Evolutionary conservation across 176 grass and related monocot genomes (phyloP), one percentile per base, ranked within the genome.

Genomic region (barley (Hordeum vulgare)): DNA sequence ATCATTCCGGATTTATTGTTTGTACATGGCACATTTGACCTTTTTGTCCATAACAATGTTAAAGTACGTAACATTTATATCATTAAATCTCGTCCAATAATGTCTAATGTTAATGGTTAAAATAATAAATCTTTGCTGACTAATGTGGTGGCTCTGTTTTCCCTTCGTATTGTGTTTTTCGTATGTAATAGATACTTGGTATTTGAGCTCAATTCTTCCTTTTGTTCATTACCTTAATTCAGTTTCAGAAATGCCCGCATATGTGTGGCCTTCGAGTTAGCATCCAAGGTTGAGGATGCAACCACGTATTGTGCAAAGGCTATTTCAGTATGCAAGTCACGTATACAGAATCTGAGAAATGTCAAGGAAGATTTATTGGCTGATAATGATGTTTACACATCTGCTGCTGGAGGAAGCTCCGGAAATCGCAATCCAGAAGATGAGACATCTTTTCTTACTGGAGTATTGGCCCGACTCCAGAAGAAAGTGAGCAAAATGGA

Each of bases 251-350:
- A 98, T 75, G 91, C 93, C 72, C 85, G 92, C 75, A 86, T 95
- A 84, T 88, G 90, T 89, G 89, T 95, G 76, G 92, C 91, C 23
- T 67, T 88, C 9, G 93, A 95, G 76, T 44, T 92, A 79, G 89
- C 44, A 0, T 88, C 61, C 25, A 95, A 85, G 64, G 82, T 85
- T 82, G 66, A 44, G 42, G 96, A 98, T 65, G 92, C 96, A 2
- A 84, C 93, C 25, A 81, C 96, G 26, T 95, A 98, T 68, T 95
- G 96, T 63, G 80, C 71, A 76, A 95, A 88, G 78, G 93, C 93
- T 26, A 85, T 95, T 35, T 90, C 89, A 24, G 59, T 88, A 36
- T 92, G 96, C 67, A 95, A 98, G 84, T 95, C 96, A 70, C 89
- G 80, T 28, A 79, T 92, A 71, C 47, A 90, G 53, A 88, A 64